Evolutionary conservation across 2,329 filamentous ascomycete genomes (phyloP).

Genomic region (Sporothrix globosa): DNA sequence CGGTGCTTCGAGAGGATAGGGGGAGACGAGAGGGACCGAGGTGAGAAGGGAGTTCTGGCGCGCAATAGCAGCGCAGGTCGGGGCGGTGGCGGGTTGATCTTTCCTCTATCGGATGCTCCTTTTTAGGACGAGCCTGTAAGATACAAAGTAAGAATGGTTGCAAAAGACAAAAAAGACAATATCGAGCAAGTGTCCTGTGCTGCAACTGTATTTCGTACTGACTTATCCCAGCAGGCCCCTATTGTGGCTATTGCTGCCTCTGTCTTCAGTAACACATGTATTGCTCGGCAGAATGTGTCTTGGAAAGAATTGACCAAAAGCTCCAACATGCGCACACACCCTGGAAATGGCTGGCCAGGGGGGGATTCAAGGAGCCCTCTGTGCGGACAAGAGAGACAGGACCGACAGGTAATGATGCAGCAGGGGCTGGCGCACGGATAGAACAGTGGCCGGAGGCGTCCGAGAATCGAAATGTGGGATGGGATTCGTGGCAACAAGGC

Average conservation of each 20-base stretch:
- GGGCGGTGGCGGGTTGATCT: background rate
- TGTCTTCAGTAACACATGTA: background rate
- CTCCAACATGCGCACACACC: background rate
- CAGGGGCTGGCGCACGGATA: background rate
- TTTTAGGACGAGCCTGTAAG: background rate
- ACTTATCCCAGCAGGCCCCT: too few species aligned
- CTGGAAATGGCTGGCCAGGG: background rate
- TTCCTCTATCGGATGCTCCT: background rate
- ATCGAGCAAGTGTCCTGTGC: background rate
- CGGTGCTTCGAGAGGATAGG: background rate
- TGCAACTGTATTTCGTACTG: too few species aligned
- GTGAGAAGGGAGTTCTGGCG: too few species aligned
- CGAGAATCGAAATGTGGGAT: slow-evolving; percentile 21
- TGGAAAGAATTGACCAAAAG: background rate
- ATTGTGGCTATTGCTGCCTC: too few species aligned
- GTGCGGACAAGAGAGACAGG: background rate
- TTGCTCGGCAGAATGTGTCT: background rate
- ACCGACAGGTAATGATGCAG: slow-evolving; percentile 12
- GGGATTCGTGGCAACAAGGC: slow-evolving; percentile 3
- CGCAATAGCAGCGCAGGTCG: background rate
- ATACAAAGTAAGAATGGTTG: too few species aligned
- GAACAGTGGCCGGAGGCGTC: background rate
- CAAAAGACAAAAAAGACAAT: background rate
- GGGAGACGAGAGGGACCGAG: background rate
- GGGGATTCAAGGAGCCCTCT: background rate